Evolutionary conservation across 1,284 basidiomycete genomes (phyloP), one percentile per base, ranked within the genome.

Genomic region (Heimioporus punctisporus): DNA sequence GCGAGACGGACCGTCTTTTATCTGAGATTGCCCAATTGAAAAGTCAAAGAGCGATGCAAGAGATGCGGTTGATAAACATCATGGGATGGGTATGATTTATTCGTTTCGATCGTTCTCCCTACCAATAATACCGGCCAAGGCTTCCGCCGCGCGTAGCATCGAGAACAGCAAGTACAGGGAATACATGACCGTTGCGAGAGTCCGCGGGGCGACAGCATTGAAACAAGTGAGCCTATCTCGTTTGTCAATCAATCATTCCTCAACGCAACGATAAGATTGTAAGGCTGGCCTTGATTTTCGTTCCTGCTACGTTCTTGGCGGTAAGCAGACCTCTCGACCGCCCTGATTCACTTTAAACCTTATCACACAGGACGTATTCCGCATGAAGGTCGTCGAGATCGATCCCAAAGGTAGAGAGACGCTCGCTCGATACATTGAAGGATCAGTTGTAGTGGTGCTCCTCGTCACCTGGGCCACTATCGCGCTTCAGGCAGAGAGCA

Each of bases 271-370:
- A n/a, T n/a, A n/a, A 73, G 65, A 71, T 77, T 23, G 72, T 80
- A 1, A 84, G 83, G 55, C 66, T 85, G 3, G 82, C 82, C 0
- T 84, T 83, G 79, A 61, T 81, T 25, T 85, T 84, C 63, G 68
- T 85, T 10, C 83, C 83, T 5, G 78, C 79, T 5, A 76, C 76
- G 14, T 79, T 85, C 54, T 67, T 77, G 44, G 76, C 82, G 1
- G 82, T 83, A 63, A 60, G 80, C 70, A 34, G 27, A 42, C 12
- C 21, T 39, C 12, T 48, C 6, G 26, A 10, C 31, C 21, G 14
- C 6, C 3, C 28, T 11, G 25, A 27, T 47, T 31, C 26, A 27
- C 48, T 39, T 41, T 21, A 40, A 37, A 19, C 24, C 31, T 53
- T 21, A 67, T 34, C 6, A 23, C 10, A 17, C 50, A 76, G 74